Evolutionary conservation across 176 grass and related monocot genomes (phyloP).

Genomic region (Triticum turgidum): DNA sequence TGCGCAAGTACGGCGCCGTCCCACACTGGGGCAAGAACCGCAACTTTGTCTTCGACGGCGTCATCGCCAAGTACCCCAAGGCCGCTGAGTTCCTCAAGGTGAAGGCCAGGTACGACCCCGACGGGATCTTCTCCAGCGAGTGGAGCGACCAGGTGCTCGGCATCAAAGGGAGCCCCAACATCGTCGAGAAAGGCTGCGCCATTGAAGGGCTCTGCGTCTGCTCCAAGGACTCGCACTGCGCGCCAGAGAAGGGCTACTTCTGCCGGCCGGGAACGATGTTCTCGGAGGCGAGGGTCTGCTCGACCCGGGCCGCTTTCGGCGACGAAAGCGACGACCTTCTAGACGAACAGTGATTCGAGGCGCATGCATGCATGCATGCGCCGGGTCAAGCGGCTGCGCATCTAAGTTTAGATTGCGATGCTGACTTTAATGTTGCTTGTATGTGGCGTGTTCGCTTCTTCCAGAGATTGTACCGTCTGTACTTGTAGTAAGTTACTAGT

Average conservation of each 20-base stretch:
- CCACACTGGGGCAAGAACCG: slow-evolving; percentile 85
- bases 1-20: slow-evolving; percentile 48
- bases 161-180: slow-evolving; percentile 22
- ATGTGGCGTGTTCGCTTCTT: neutral
- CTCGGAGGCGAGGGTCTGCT: slow-evolving; percentile 46
- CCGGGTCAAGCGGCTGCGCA: neutral
- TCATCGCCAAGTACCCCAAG: slow-evolving; percentile 21
- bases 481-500: too few species aligned
- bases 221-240: slow-evolving; percentile 47
- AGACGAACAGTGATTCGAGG: neutral
- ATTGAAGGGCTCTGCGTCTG: slow-evolving; percentile 61
- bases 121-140: slow-evolving; percentile 71
- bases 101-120: slow-evolving; percentile 38
- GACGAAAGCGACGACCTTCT: neutral
- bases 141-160: slow-evolving; percentile 74
- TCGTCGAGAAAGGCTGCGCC: slow-evolving; percentile 33
- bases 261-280: slow-evolving; percentile 45
- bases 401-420: neutral
- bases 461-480: neutral
- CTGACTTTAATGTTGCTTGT: neutral
- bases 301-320: neutral
- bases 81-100: slow-evolving; percentile 37
- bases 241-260: slow-evolving; percentile 40
- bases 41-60: slow-evolving; percentile 54
- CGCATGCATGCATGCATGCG: neutral